Evolutionary conservation across 768 basidiomycete species (phyloP), one percentile per base, ranked within the genome.

Genomic region (Naganishia vaughanmartiniae): DNA sequence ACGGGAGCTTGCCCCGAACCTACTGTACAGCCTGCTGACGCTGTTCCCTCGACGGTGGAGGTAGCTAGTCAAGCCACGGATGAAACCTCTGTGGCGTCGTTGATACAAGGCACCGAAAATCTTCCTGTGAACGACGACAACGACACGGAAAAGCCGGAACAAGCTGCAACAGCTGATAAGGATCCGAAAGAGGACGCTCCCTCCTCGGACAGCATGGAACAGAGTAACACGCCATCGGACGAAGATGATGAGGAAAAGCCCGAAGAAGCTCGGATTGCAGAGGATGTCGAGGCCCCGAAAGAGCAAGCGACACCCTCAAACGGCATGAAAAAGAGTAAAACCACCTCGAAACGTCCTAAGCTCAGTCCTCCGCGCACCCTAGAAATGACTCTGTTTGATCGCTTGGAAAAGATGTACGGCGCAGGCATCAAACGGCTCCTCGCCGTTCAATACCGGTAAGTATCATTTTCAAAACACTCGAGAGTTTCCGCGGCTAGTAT

Each of bases 341-440:
- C 24, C n/a, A 70, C 71, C 21, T 24, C 71, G 39, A 67, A 73
- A 26, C 54, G 63, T 5, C 42, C 73, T 57, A 75, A 79, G 65
- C 34, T 48, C 24, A 15, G 17, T 17, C 77, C 54, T 33, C 89
- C 92, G 0, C 85, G 85, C 30, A 88, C 91, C 0, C 82, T 99
- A 36, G 91, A 93, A 76, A 89, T 87, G 0, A 98, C 96, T 0
- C 83, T 99, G 34, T 99, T 99, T 74, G 92, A 94, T 73, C 87
- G 96, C 26, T 84, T 99, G 12, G 91, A 97, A 79, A 85, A 84
- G 54, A 90, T 96, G 86, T 94, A 93, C 73, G 93, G 94, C 0
- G 81, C 85, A 0, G 82, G 84, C 4, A 88, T 96, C 79, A 95
- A 96, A 77, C 85, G 89, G 21, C 88, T 97, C 88, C 86, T 99